Conservation (phyloP, 1,284 basidiomycete genomes). For the Hymenochaete sp. region DNA sequence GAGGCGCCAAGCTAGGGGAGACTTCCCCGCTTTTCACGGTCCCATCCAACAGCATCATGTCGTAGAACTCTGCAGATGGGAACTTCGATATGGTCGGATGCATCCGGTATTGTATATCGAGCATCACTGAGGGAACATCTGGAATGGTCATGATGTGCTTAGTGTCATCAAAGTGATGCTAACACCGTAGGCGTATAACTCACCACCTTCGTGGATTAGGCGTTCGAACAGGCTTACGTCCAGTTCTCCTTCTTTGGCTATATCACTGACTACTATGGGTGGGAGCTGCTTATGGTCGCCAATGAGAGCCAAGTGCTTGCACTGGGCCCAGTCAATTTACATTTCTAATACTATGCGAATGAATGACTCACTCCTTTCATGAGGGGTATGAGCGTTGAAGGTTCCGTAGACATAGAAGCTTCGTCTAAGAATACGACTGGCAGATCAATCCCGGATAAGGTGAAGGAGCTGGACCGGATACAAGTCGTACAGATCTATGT, state of each 20-base stretch:
- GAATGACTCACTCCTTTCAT: slow-evolving; percentile 74
- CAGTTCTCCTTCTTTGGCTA: slow-evolving; percentile 64
- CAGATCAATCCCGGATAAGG: slow-evolving; percentile 69
- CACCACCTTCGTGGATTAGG: slow-evolving; percentile 70
- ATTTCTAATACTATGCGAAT: background rate
- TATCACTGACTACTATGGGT: slow-evolving; percentile 71
- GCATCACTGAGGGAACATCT: slow-evolving; percentile 80
- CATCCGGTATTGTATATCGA: slow-evolving; percentile 93
- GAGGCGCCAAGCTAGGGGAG: slow-evolving; percentile 45
- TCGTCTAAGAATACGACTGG: slow-evolving; percentile 93
- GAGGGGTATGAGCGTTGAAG: slow-evolving; percentile 75
- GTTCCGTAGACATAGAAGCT: slow-evolving; percentile 93
- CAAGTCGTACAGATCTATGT: slow-evolving; percentile 77
- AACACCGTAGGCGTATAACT: slow-evolving; percentile 23
- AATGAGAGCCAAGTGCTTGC: slow-evolving; percentile 78
- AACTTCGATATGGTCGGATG: slow-evolving; percentile 84
- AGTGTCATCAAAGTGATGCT: too few relatives aligned
- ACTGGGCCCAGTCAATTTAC: slow-evolving; percentile 33
- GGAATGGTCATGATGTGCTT: background rate
- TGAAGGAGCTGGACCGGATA: slow-evolving; percentile 56
- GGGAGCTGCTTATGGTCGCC: slow-evolving; percentile 97
- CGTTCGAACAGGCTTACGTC: slow-evolving; percentile 84
- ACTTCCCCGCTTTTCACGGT: slow-evolving; percentile 57
- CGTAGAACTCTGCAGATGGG: slow-evolving; percentile 80
- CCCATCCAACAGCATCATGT: slow-evolving; percentile 60